Evolutionary conservation across 2,329 filamentous ascomycete genomes (phyloP).

Genomic region (Xylariales sp.): DNA sequence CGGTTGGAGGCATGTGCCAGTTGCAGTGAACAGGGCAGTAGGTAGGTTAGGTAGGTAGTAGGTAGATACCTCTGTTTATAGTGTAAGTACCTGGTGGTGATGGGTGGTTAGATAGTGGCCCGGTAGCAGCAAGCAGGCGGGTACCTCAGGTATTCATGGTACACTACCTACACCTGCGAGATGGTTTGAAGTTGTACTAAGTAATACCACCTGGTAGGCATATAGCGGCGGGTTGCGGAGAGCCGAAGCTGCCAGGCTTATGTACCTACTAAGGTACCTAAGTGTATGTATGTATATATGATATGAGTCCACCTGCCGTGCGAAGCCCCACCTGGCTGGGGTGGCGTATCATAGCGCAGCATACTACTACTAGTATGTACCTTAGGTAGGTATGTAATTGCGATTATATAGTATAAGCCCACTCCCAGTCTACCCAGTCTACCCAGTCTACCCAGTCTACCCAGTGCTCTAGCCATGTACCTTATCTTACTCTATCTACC

Average conservation of each 20-base stretch:
- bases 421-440: too few species aligned
- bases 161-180: background rate
- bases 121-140: background rate
- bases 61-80: background rate
- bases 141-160: too few species aligned
- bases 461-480: too few species aligned
- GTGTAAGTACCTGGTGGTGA: background rate
- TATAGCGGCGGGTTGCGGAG: conserved; percentile 34
- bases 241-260: conserved; percentile 15
- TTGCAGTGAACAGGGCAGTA: background rate
- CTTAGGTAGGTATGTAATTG: too few species aligned
- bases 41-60: conserved; percentile 1
- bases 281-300: background rate
- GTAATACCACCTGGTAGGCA: conserved; percentile 11
- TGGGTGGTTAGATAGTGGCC: background rate
- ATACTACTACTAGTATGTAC: too few species aligned
- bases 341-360: conserved; percentile 13
- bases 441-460: too few species aligned
- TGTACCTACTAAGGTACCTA: background rate
- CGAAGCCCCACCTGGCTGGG: conserved; percentile 15
- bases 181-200: conserved; percentile 14
- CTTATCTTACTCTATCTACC: too few species aligned
- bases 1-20: conserved; percentile 17
- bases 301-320: conserved; percentile 17
- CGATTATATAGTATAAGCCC: too few species aligned